Evolutionary conservation across 352 stramenopile genomes (phyloP).

Genomic region (Pythium aphanidermatum): DNA sequence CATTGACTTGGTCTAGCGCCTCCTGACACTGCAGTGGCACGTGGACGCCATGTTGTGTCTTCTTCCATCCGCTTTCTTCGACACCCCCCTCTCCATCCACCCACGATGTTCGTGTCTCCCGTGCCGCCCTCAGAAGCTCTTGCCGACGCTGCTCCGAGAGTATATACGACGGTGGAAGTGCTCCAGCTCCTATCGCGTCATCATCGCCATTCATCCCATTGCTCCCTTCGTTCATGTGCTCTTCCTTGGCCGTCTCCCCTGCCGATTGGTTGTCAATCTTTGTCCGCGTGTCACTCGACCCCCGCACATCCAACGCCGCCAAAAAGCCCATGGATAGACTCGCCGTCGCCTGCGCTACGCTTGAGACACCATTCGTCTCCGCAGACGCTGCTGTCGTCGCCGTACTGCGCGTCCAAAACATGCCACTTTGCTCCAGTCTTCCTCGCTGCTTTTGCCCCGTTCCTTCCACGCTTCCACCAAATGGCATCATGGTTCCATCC

Average conservation of each 20-base stretch:
- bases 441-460: too few species aligned
- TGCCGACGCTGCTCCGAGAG: slow-evolving; percentile 66
- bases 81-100: slow-evolving; percentile 35
- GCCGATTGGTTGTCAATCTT: slow-evolving; percentile 3
- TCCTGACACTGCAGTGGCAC: slow-evolving; percentile 30
- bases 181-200: background rate
- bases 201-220: background rate
- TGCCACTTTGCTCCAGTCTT: too few species aligned
- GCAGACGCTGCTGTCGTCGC: background rate
- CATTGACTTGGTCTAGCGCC: slow-evolving; percentile 32
- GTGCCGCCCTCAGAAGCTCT: slow-evolving; percentile 66
- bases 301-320: slow-evolving; percentile 3
- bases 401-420: slow-evolving; percentile 14
- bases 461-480: too few species aligned
- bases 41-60: background rate
- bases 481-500: too few species aligned
- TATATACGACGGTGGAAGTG: slow-evolving; percentile 25
- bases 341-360: background rate
- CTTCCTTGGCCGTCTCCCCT: slow-evolving; percentile 10
- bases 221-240: background rate
- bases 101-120: slow-evolving; percentile 63
- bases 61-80: background rate
- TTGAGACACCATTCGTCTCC: background rate
- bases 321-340: slow-evolving; percentile 16
- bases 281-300: background rate